Base-by-base conservation (phyloP, 2,329 filamentous ascomycete genomes). In the Herpotrichia juniperi region DNA sequence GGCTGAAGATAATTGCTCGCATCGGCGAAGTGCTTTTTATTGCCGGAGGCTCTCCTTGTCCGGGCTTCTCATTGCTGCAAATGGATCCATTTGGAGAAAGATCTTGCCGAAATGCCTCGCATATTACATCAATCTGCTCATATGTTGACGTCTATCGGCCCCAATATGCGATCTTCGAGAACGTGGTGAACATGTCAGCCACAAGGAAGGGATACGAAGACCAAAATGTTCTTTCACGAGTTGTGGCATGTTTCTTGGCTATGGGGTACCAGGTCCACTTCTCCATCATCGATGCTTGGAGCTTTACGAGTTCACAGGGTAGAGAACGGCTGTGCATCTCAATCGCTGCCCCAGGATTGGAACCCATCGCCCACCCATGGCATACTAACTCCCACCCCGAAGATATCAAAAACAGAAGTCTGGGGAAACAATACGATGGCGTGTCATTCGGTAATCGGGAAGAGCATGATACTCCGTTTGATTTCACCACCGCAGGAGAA, bases 191-290 rank as follows among this genome's bases (percentile, higher is more conserved):
- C 0, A 90, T 93, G 74, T 81, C 88, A 0, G 79, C 75, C 42
- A 77, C 65, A 21, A 74, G 76, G 16, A 76, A 69, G 16, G 62
- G 66, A 6, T 74, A 71, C 26, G 74, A 80, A 14, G 74, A 80
- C 3, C 78, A 87, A 17, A 89, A 90, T 51, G 83, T 90, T 0
- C 86, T 93, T 46, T 86, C 86, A 1, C 89, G 93, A 59, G 76
- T 94, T 0, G 78, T 94, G 9, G 89, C 87, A 56, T 81, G 86
- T 1, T 74, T 94, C 0, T 87, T 93, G 0, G 88, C 87, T 0
- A 78, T 94, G 56, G 90, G 90, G 0, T 96, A 94, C 59, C 90
- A 96, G 64, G 78, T 85, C 0, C 83, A 88, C 34, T 81, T 90
- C 31, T 84, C 86, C 50, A 77, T 87, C 0, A 76, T 90, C 17